phyloP scores from a whole-genome alignment of 2,329 filamentous ascomycete species.

The Orbilia ellipsospora region DNA sequence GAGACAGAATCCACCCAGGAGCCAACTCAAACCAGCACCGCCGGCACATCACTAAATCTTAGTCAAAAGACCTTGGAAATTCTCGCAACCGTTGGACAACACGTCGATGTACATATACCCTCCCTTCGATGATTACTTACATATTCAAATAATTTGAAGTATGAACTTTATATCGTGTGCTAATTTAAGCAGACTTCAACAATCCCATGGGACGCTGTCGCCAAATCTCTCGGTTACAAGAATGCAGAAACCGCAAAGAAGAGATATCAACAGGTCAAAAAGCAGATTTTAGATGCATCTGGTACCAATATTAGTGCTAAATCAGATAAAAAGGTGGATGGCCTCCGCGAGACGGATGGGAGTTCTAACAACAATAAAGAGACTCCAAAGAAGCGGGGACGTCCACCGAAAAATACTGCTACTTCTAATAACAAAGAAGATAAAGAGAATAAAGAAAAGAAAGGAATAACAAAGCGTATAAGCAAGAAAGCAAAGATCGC shows the following conservation, averaged over 20 bases:
- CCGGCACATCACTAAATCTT: not conserved
- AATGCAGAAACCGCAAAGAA: slow-evolving; percentile 31
- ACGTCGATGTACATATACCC: not conserved
- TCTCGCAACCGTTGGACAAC: slow-evolving; percentile 20
- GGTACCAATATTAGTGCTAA: not conserved
- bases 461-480: not conserved
- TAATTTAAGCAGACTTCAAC: slow-evolving; percentile 1
- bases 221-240: slow-evolving; percentile 25
- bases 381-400: slow-evolving; percentile 18
- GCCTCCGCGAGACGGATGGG: not conserved
- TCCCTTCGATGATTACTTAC: too few relatives aligned
- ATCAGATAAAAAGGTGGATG: not conserved
- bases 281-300: slow-evolving; percentile 16
- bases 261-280: slow-evolving; percentile 23
- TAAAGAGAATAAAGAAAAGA: slow-evolving; percentile 1
- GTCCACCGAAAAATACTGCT: slow-evolving; percentile 12
- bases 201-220: slow-evolving; percentile 16
- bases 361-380: not conserved
- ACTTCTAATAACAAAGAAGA: not conserved
- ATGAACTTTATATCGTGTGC: too few relatives aligned
- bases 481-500: slow-evolving; percentile 3
- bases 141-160: too few relatives aligned
- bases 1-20: not conserved
- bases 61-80: slow-evolving; percentile 30
- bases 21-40: not conserved